Conservation (phyloP, 352 stramenopile species). For the Pythium phragmiticola region DNA sequence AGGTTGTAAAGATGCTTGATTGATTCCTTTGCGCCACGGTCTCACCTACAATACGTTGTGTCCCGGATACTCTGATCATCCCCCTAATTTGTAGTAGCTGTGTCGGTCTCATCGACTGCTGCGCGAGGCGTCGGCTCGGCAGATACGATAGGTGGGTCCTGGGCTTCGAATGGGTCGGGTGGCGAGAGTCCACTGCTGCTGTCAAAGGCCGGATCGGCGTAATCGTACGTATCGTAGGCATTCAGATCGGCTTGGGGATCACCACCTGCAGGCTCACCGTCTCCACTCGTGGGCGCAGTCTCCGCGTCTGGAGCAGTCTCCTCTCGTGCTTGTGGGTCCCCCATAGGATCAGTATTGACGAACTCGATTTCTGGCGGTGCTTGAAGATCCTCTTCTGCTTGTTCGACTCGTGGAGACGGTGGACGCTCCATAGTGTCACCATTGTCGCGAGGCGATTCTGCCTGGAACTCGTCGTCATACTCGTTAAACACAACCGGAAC, state of each 20-base stretch:
- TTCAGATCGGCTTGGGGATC: slow-evolving; percentile 24
- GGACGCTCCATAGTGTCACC: neutral
- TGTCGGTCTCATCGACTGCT: too few relatives aligned
- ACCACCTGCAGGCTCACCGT: neutral
- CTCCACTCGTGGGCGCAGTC: neutral
- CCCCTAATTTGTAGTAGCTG: too few relatives aligned
- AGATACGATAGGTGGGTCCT: neutral
- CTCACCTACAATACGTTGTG: neutral
- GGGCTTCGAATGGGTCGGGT: slow-evolving; percentile 14
- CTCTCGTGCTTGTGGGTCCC: neutral
- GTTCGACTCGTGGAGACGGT: too few relatives aligned
- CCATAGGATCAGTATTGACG: neutral
- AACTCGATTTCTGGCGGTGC: neutral
- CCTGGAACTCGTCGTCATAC: slow-evolving; percentile 10
- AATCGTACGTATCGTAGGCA: slow-evolving; percentile 33
- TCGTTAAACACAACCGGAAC: neutral
- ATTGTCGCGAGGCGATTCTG: slow-evolving; percentile 10
- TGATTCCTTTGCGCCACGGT: neutral
- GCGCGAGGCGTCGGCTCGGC: too few relatives aligned
- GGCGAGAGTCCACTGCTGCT: slow-evolving; percentile 27
- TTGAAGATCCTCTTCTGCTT: too few relatives aligned
- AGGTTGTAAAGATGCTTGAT: too few relatives aligned
- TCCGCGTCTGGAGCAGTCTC: neutral
- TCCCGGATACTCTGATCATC: too few relatives aligned
- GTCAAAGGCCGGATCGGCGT: slow-evolving; percentile 23